A percentile compares a stretch with the other conserved stretches of the same genome.
phyloP scores from a whole-genome alignment of 2,329 filamentous ascomycete genomes.

The Ophiostoma fasciatum region DNA sequence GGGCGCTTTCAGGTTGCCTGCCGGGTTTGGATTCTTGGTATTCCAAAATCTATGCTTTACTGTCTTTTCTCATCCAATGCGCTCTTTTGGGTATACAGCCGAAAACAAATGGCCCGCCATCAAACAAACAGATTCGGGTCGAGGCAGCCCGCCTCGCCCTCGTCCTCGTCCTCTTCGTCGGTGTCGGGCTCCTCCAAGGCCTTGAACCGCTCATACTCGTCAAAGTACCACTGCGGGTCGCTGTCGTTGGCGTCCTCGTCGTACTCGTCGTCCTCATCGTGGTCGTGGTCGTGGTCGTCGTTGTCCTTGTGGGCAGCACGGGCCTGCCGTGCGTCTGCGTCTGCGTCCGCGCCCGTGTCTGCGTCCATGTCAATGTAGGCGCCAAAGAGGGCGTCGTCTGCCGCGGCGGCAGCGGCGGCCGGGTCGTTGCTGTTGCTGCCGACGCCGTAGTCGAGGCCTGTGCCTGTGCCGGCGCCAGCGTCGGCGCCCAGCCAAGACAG shows the following conservation, averaged over 20 bases:
- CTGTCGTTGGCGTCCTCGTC: not conserved
- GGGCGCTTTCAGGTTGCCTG: too few species aligned
- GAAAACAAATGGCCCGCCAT: not conserved
- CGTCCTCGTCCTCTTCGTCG: slow-evolving; percentile 9
- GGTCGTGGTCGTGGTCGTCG: not conserved
- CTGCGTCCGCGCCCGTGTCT: not conserved
- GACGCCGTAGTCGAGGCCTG: too few species aligned
- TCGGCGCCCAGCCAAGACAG: slow-evolving; percentile 9
- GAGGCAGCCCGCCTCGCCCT: not conserved
- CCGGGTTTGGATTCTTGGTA: too few species aligned
- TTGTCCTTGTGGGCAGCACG: too few species aligned
- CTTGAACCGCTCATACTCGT: slow-evolving; percentile 16
- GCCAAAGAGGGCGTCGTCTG: slow-evolving; percentile 3
- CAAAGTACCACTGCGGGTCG: slow-evolving; percentile 12
- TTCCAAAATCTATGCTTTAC: too few species aligned
- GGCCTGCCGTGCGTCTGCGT: too few species aligned
- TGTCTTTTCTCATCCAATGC: not conserved
- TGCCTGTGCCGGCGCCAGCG: not conserved
- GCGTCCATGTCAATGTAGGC: slow-evolving; percentile 2
- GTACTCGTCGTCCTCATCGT: slow-evolving; percentile 1
- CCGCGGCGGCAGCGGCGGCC: not conserved
- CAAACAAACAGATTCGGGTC: slow-evolving; percentile 10
- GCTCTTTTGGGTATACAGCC: not conserved
- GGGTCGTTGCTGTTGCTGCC: not conserved
- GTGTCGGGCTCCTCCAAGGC: too few species aligned